Evolutionary conservation across 2,329 filamentous ascomycete species (phyloP).

Genomic region (Phyllachora maydis): DNA sequence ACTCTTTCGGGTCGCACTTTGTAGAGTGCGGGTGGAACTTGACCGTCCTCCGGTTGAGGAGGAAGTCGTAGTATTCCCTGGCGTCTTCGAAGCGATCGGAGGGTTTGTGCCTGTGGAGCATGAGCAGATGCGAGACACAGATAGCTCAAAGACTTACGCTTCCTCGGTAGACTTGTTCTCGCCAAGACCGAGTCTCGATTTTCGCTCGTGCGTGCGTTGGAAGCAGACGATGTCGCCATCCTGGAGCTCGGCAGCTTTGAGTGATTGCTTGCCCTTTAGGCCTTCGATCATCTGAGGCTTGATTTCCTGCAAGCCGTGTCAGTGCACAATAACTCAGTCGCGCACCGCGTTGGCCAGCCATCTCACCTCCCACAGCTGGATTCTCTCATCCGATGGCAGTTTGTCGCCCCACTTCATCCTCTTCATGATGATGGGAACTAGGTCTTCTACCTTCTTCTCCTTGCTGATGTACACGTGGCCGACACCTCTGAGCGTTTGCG

Average conservation of each 20-base stretch:
- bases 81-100: conserved; percentile 47
- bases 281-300: conserved; percentile 94
- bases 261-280: conserved; percentile 76
- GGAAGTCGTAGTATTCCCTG: conserved; percentile 78
- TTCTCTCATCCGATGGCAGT: conserved; percentile 37
- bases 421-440: conserved; percentile 56
- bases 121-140: conserved; percentile 4
- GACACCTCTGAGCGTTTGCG: conserved; percentile 55
- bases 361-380: conserved; percentile 56
- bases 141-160: conserved; percentile 5
- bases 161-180: conserved; percentile 17
- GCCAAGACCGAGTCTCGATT: conserved; percentile 16
- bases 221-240: conserved; percentile 96
- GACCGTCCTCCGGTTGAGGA: conserved; percentile 65
- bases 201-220: conserved; percentile 40
- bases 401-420: conserved; percentile 76
- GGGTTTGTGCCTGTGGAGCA: conserved; percentile 10
- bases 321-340: too few species aligned
- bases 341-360: too few species aligned
- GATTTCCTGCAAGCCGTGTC: conserved; percentile 64
- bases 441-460: conserved; percentile 71
- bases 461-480: conserved; percentile 76
- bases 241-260: conserved; percentile 84
- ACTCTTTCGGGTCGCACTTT: conserved; percentile 31
- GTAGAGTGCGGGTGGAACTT: conserved; percentile 51